Conservation (phyloP, 768 basidiomycete genomes). For the Fibroporia radiculosa region DNA sequence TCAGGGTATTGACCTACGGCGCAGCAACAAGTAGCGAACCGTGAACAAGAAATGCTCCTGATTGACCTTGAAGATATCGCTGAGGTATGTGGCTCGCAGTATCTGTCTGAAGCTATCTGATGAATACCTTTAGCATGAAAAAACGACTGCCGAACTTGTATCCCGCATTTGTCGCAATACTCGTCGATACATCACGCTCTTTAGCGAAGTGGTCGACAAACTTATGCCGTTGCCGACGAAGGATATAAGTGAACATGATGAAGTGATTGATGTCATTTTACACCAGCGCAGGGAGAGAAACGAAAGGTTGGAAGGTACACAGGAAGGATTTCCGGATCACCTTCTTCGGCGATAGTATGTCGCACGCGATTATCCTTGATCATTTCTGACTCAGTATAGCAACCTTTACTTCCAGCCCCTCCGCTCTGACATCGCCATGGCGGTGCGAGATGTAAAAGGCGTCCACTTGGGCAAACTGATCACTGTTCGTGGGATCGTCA, state of each 20-base stretch:
- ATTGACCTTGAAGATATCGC: constrained; percentile 87
- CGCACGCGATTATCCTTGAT: background rate
- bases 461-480: constrained; percentile 85
- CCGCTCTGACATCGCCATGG: constrained; percentile 64
- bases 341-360: constrained; percentile 93
- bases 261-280: constrained; percentile 95
- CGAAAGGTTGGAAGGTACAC: constrained; percentile 63
- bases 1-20: constrained; percentile 6
- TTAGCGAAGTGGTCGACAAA: constrained; percentile 85
- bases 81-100: constrained; percentile 37
- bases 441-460: constrained; percentile 88
- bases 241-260: constrained; percentile 85
- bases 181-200: constrained; percentile 83
- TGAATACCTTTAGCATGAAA: constrained; percentile 49
- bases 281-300: constrained; percentile 91
- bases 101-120: background rate
- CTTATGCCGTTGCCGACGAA: constrained; percentile 84
- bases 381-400: constrained; percentile 34
- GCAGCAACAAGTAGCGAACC: constrained; percentile 89
- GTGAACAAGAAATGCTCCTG: constrained; percentile 83
- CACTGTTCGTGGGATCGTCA: constrained; percentile 96
- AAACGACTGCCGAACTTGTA: constrained; percentile 67
- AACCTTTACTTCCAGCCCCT: constrained; percentile 93
- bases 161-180: constrained; percentile 76
- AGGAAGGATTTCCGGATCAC: constrained; percentile 83